These are phyloP conservation scores for Trametes maxima DNA, from an alignment of 768 basidiomycete genomes.

Conservation along the genomic window DNA sequence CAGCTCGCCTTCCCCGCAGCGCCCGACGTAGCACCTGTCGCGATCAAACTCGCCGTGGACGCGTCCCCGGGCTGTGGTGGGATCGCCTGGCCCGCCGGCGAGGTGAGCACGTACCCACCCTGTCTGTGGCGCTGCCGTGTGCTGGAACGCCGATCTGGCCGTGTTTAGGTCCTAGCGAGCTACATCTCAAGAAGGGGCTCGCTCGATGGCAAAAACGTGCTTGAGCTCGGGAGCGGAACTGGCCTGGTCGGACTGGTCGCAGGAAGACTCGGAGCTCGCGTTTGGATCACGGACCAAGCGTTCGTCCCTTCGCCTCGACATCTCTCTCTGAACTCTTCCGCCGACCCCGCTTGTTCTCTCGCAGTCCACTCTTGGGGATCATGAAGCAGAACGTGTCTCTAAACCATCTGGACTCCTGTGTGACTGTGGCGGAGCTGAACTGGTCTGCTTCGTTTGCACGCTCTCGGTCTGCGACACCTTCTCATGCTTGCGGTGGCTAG, in stretches of 20 bases:
- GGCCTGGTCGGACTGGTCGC: slow-evolving; percentile 90
- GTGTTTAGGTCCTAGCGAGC: slow-evolving; percentile 69
- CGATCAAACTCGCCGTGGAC: slow-evolving; percentile 64
- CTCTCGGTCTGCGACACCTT: background rate
- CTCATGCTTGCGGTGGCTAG: slow-evolving; percentile 39
- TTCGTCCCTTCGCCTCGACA: slow-evolving; percentile 45
- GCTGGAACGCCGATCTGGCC: background rate
- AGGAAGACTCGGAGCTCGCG: slow-evolving; percentile 61
- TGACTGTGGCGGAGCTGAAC: slow-evolving; percentile 72
- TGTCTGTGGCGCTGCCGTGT: slow-evolving; percentile 4
- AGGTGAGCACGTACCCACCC: slow-evolving; percentile 48
- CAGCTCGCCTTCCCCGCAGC: slow-evolving; percentile 49
- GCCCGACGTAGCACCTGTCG: slow-evolving; percentile 33
- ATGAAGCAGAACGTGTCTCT: slow-evolving; percentile 74
- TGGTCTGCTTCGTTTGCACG: slow-evolving; percentile 55
- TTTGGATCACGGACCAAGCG: slow-evolving; percentile 91
- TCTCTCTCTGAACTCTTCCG: background rate
- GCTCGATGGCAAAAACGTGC: slow-evolving; percentile 56
- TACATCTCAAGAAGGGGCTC: slow-evolving; percentile 69
- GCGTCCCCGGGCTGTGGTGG: slow-evolving; percentile 90
- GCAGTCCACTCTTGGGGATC: slow-evolving; percentile 73
- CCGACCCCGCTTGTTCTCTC: slow-evolving; percentile 7
- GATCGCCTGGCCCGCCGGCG: slow-evolving; percentile 89
- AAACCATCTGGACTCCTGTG: slow-evolving; percentile 58
- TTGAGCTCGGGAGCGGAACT: slow-evolving; percentile 92